phyloP scores from a whole-genome alignment of 2,329 filamentous ascomycete genomes.

The Aspergillus latus region DNA sequence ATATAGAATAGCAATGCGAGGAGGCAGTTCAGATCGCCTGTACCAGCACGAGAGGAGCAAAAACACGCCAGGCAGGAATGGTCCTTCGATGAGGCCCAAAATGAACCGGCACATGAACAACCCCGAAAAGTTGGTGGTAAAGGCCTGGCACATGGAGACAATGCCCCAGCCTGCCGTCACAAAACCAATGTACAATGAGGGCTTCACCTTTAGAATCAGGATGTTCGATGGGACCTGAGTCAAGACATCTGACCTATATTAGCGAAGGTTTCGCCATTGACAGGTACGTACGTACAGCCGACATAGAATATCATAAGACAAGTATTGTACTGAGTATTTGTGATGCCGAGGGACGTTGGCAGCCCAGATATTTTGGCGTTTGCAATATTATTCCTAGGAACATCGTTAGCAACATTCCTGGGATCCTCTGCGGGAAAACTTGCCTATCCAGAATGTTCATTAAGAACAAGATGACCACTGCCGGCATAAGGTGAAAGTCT shows the following conservation, averaged over 20 bases:
- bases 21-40: constrained; percentile 1
- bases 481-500: constrained; percentile 1
- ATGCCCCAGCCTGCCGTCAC: constrained; percentile 1
- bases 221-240: constrained; percentile 4
- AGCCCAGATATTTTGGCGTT: constrained; percentile 3
- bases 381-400: constrained; percentile 2
- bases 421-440: background rate
- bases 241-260: background rate
- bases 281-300: background rate
- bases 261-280: background rate
- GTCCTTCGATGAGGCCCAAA: background rate
- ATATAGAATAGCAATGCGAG: constrained; percentile 1
- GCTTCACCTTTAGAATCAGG: constrained; percentile 2
- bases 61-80: background rate
- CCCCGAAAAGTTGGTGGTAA: background rate
- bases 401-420: background rate
- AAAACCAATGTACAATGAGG: background rate
- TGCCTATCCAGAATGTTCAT: constrained; percentile 8
- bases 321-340: background rate
- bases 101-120: constrained; percentile 6
- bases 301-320: constrained; percentile 4
- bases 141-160: constrained; percentile 4
- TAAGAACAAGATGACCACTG: constrained; percentile 4
- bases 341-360: background rate
- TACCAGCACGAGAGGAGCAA: constrained; percentile 4